These are phyloP conservation scores for Metarhizium rileyi DNA, from an alignment of 2,329 filamentous ascomycete genomes.

Conservation along the genomic window DNA sequence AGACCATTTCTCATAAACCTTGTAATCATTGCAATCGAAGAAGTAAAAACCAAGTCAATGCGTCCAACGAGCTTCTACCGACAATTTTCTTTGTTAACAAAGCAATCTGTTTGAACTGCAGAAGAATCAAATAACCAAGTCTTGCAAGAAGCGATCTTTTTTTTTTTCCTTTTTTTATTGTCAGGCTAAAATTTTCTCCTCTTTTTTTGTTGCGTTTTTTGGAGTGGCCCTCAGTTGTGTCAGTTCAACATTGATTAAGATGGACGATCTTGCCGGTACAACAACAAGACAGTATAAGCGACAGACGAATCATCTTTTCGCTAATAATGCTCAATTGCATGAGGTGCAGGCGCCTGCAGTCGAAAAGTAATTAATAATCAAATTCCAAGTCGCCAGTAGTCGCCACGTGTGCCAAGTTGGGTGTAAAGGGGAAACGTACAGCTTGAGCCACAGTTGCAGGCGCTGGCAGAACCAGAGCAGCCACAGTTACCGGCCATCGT, in stretches of 20 bases:
- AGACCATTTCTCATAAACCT: too few species aligned
- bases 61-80: too few species aligned
- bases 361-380: too few species aligned
- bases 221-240: background rate
- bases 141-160: too few species aligned
- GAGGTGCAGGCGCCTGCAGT: slow-evolving; percentile 25
- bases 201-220: background rate
- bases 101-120: too few species aligned
- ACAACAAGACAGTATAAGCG: background rate
- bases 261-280: background rate
- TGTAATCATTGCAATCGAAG: too few species aligned
- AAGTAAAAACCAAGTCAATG: too few species aligned
- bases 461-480: slow-evolving; percentile 23
- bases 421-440: slow-evolving; percentile 16
- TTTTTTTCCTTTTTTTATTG: too few species aligned
- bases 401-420: background rate
- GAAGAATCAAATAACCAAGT: too few species aligned
- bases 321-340: slow-evolving; percentile 12
- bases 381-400: too few species aligned
- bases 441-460: slow-evolving; percentile 27
- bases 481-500: slow-evolving; percentile 28
- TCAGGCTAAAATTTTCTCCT: slow-evolving; percentile 6
- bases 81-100: too few species aligned
- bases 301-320: background rate
- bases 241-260: too few species aligned